A percentile compares a stretch with the other conserved stretches of the same genome.
These are phyloP conservation scores for Vitis hybrid DNA, from an alignment of 177 flowering plant genomes.

Conservation along the genomic window DNA sequence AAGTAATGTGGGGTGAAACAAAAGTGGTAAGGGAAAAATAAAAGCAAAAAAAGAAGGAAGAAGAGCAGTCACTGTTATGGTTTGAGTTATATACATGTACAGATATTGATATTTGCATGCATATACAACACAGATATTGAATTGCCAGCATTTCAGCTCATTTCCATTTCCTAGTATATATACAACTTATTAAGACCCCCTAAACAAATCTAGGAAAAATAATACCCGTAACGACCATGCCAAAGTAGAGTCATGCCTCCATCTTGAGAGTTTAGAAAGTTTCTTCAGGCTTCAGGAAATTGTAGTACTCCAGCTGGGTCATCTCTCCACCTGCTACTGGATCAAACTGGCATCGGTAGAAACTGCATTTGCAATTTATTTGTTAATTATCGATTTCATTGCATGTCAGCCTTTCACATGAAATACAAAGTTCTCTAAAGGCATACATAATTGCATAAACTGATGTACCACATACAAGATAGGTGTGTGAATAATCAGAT, in stretches of 20 bases:
- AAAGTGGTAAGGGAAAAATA: too few relatives aligned
- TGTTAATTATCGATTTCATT: neutral
- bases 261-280: conserved; percentile 8
- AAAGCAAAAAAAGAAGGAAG: neutral
- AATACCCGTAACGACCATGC: neutral
- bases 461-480: too few relatives aligned
- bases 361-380: conserved; percentile 36
- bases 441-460: too few relatives aligned
- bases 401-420: too few relatives aligned
- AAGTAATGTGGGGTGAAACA: too few relatives aligned
- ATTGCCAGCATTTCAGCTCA: neutral
- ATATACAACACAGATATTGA: neutral
- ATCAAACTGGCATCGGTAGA: conserved; percentile 58
- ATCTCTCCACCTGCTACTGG: conserved; percentile 64
- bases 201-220: neutral
- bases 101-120: neutral
- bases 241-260: neutral
- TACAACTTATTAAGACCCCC: neutral
- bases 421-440: too few relatives aligned
- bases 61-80: neutral
- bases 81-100: neutral
- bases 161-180: neutral
- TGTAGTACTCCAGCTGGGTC: conserved; percentile 59
- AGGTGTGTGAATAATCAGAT: too few relatives aligned
- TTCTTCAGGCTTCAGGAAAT: conserved; percentile 50